Percentiles rank a stretch among this genome's conserved stretches.
Evolutionary conservation across 352 stramenopile species (phyloP).

Genomic region (Phytophthora multivora): DNA sequence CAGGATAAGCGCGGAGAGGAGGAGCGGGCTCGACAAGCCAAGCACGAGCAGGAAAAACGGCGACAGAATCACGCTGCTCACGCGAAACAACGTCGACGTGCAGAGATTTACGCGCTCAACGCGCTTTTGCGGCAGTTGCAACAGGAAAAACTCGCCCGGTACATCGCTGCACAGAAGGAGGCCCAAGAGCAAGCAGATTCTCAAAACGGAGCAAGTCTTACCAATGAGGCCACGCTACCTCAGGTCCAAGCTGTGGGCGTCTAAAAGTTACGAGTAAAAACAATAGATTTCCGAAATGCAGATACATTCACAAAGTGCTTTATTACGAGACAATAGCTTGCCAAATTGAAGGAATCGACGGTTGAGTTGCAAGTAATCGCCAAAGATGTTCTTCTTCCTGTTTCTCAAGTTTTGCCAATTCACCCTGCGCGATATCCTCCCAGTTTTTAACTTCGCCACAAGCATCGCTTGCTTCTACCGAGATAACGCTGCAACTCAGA

Average conservation of each 20-base stretch:
- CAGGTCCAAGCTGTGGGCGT: slow-evolving; percentile 20
- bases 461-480: not conserved
- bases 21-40: slow-evolving; percentile 40
- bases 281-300: not conserved
- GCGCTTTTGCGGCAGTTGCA: slow-evolving; percentile 64
- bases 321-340: not conserved
- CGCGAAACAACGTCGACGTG: slow-evolving; percentile 53
- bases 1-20: slow-evolving; percentile 55
- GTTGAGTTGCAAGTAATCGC: not conserved
- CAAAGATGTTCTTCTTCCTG: not conserved
- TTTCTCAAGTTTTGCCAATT: not conserved
- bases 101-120: slow-evolving; percentile 80
- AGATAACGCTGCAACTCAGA: not conserved
- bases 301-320: not conserved
- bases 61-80: slow-evolving; percentile 49
- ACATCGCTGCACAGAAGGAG: slow-evolving; percentile 49
- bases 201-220: slow-evolving; percentile 1
- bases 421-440: not conserved
- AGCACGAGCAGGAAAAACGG: slow-evolving; percentile 54
- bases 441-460: not conserved
- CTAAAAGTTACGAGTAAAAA: not conserved
- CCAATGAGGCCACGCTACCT: slow-evolving; percentile 1
- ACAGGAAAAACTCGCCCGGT: slow-evolving; percentile 64
- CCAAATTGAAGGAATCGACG: not conserved
- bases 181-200: slow-evolving; percentile 9